A percentile compares a stretch with the other conserved stretches of the same genome.
phyloP scores from a whole-genome alignment of 116 monocot species.

The Papilionanthe hybrid region DNA sequence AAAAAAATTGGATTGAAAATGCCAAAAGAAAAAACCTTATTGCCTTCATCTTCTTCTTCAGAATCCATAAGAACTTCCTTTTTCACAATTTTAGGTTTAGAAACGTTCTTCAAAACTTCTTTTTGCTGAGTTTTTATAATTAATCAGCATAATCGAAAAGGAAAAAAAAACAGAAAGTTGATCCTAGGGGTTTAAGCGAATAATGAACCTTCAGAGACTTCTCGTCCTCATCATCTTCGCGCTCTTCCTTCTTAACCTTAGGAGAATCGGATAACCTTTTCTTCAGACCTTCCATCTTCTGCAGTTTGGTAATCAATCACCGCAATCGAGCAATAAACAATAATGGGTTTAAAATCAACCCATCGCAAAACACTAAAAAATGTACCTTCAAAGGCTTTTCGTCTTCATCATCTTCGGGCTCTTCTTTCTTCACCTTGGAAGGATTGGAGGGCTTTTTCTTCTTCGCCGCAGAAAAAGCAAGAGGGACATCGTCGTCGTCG shows the following conservation, averaged over 20 bases:
- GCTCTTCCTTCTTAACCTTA: slow-evolving; percentile 9
- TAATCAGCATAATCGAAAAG: neutral
- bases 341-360: slow-evolving; percentile 2
- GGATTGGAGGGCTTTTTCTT: slow-evolving; percentile 6
- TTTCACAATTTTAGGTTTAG: slow-evolving; percentile 17
- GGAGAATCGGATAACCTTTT: neutral
- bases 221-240: slow-evolving; percentile 2
- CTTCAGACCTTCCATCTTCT: slow-evolving; percentile 12
- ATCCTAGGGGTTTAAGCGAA: neutral
- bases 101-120: slow-evolving; percentile 1
- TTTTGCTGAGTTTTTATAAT: slow-evolving; percentile 5
- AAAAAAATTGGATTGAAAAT: neutral
- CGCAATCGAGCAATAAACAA: neutral
- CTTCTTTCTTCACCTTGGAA: slow-evolving; percentile 33
- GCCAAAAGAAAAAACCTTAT: slow-evolving; percentile 4
- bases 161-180: slow-evolving; percentile 5
- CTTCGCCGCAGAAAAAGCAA: slow-evolving; percentile 28
- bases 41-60: slow-evolving; percentile 14
- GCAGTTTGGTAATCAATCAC: neutral
- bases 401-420: slow-evolving; percentile 18
- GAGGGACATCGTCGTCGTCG: slow-evolving; percentile 23
- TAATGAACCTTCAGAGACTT: neutral
- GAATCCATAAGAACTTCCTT: slow-evolving; percentile 12
- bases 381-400: slow-evolving; percentile 19
- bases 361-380: neutral